Evolutionary conservation across 2,329 filamentous ascomycete species (phyloP).

Genomic region (Macrophomina tecta): DNA sequence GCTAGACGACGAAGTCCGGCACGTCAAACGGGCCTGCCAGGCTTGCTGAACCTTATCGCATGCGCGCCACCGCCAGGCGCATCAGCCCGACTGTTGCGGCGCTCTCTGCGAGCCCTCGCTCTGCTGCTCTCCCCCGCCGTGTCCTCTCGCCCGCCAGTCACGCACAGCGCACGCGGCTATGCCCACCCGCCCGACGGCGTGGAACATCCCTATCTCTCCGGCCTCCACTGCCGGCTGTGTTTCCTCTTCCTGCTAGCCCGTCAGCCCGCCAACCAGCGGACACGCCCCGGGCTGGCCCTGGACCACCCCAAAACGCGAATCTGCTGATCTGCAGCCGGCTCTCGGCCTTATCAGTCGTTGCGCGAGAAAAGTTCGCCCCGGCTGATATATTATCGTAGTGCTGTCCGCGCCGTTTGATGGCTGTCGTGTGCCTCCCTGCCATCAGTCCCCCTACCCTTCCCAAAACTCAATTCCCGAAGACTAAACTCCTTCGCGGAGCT

Average conservation of each 20-base stretch:
- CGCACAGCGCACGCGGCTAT: slow-evolving; percentile 8
- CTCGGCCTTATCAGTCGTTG: slow-evolving; percentile 26
- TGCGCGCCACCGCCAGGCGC: slow-evolving; percentile 3
- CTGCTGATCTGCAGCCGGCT: slow-evolving; percentile 17
- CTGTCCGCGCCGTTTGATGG: neutral
- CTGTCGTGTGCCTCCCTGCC: slow-evolving; percentile 2
- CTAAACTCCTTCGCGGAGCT: slow-evolving; percentile 29
- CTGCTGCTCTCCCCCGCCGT: neutral
- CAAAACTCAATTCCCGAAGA: slow-evolving; percentile 20
- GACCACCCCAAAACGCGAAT: slow-evolving; percentile 12
- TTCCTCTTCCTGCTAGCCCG: slow-evolving; percentile 1
- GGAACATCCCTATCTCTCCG: slow-evolving; percentile 25
- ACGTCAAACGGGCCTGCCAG: neutral
- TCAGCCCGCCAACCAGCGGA: neutral
- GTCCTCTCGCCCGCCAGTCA: neutral
- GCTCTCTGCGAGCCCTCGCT: neutral
- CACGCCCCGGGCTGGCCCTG: slow-evolving; percentile 18
- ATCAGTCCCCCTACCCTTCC: neutral
- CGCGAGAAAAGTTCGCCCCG: slow-evolving; percentile 16
- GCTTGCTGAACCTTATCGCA: slow-evolving; percentile 10
- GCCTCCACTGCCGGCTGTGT: slow-evolving; percentile 15
- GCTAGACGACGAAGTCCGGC: slow-evolving; percentile 18
- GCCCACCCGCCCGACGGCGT: neutral
- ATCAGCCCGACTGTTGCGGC: slow-evolving; percentile 4
- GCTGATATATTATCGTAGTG: slow-evolving; percentile 18